phyloP scores from a whole-genome alignment of 163 green algal species.

The Scenedesmus sp. region DNA sequence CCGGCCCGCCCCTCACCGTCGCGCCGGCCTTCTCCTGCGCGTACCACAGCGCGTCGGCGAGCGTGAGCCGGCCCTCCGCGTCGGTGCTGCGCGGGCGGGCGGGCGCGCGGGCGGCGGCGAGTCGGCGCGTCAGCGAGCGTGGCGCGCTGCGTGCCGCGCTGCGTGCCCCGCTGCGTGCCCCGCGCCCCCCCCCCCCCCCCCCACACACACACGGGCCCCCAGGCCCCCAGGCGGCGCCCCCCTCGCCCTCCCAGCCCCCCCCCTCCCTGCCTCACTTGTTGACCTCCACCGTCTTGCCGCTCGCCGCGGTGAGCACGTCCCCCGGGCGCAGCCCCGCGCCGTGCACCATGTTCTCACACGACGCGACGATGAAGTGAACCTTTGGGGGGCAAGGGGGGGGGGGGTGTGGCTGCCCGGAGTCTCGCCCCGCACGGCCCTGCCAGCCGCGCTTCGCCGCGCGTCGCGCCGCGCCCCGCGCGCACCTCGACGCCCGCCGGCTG shows the following conservation, averaged over 20 bases:
- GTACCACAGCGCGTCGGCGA: constrained; percentile 95
- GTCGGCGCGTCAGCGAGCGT: too few relatives aligned
- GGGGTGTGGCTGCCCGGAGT: too few relatives aligned
- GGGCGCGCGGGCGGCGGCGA: not conserved
- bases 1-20: not conserved
- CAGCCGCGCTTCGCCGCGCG: too few relatives aligned
- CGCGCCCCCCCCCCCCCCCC: too few relatives aligned
- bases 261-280: constrained; percentile 78
- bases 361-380: constrained; percentile 64
- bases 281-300: constrained; percentile 97
- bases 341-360: constrained; percentile 98
- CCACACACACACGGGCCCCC: too few relatives aligned
- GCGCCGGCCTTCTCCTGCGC: constrained; percentile 67
- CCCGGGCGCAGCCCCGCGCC: constrained; percentile 82
- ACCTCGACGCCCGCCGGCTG: constrained; percentile 63
- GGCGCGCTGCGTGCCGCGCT: too few relatives aligned
- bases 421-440: too few relatives aligned
- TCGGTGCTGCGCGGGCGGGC: constrained; percentile 83
- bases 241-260: too few relatives aligned
- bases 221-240: too few relatives aligned
- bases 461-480: too few relatives aligned
- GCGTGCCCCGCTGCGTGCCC: too few relatives aligned
- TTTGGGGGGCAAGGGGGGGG: not conserved
- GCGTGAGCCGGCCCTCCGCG: constrained; percentile 92
- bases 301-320: constrained; percentile 94